Conservation (phyloP, 225 moss, liverwort and hornwort genomes). For the Lunularia cruciata region DNA sequence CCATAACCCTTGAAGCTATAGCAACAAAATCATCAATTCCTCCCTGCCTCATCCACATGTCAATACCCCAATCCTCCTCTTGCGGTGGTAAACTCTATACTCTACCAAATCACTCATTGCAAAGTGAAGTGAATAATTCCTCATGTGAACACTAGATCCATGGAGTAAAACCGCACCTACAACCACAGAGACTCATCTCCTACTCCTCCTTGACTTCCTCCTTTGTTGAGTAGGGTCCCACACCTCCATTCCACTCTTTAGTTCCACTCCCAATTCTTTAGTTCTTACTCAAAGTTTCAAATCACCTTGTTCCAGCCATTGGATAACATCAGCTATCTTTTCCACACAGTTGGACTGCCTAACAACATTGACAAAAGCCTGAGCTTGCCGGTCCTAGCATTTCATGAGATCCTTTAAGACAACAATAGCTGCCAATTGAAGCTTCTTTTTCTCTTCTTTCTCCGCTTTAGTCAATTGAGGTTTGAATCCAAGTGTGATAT, state of each 20-base stretch:
- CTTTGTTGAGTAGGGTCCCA: neutral
- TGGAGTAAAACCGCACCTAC: neutral
- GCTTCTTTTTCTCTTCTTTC: slow-evolving; percentile 78
- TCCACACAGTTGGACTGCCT: slow-evolving; percentile 88
- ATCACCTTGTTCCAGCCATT: slow-evolving; percentile 97
- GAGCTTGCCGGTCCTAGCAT: slow-evolving; percentile 83
- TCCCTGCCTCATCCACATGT: neutral
- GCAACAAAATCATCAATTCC: neutral
- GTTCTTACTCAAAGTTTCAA: slow-evolving; percentile 88
- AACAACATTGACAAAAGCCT: slow-evolving; percentile 79
- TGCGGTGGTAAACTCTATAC: too few species aligned
- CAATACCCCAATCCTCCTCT: too few species aligned
- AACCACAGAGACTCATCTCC: slow-evolving; percentile 6
- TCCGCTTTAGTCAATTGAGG: slow-evolving; percentile 69
- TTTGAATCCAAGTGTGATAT: slow-evolving; percentile 66
- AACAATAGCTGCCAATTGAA: slow-evolving; percentile 96
- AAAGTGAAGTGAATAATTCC: too few species aligned
- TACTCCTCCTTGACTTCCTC: neutral
- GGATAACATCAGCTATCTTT: slow-evolving; percentile 80
- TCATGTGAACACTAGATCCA: neutral
- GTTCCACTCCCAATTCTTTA: slow-evolving; percentile 33
- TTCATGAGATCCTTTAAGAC: slow-evolving; percentile 69
- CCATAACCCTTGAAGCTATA: neutral
- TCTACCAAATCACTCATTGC: too few species aligned
- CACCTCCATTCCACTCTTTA: slow-evolving; percentile 24